phyloP scores from a whole-genome alignment of 2,329 filamentous ascomycete species.

The Periconia sp. region DNA sequence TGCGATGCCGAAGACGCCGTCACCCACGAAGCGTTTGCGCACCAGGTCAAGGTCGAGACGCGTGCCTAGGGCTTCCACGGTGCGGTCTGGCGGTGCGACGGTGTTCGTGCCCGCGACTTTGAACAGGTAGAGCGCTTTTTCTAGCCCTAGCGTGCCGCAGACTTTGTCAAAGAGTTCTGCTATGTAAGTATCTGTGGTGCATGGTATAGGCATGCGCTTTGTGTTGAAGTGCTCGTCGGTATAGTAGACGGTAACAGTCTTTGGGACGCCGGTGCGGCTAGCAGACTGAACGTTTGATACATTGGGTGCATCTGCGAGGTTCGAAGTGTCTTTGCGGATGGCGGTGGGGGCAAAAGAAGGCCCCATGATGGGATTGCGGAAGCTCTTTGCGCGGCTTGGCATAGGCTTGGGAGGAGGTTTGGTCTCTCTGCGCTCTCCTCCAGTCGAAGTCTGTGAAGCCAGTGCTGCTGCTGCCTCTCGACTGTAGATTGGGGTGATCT shows the following conservation, averaged over 20 bases:
- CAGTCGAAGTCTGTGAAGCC: conserved; percentile 22
- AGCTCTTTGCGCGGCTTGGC: conserved; percentile 46
- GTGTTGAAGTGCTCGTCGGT: conserved; percentile 69
- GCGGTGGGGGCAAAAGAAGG: conserved; percentile 51
- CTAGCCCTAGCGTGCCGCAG: conserved; percentile 74
- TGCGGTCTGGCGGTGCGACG: conserved; percentile 74
- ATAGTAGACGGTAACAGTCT: conserved; percentile 72
- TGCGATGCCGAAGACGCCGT: conserved; percentile 68
- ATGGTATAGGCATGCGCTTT: conserved; percentile 71
- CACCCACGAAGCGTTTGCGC: conserved; percentile 73
- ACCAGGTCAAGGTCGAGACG: conserved; percentile 75
- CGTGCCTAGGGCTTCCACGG: conserved; percentile 76
- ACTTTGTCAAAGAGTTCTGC: conserved; percentile 79
- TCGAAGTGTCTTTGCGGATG: conserved; percentile 49
- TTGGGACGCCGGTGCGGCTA: conserved; percentile 67
- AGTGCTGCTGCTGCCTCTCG: conserved; percentile 50
- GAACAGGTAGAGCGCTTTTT: conserved; percentile 77
- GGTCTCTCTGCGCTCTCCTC: conserved; percentile 26
- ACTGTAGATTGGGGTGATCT: conserved; percentile 66
- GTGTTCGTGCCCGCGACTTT: conserved; percentile 75
- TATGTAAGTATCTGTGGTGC: conserved; percentile 80
- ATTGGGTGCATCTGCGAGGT: conserved; percentile 47
- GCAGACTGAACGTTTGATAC: conserved; percentile 47
- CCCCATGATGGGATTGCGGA: conserved; percentile 54
- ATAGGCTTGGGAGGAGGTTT: conserved; percentile 31